phyloP scores from a whole-genome alignment of 2,329 filamentous ascomycete genomes.

The Neobulgaria alba region DNA sequence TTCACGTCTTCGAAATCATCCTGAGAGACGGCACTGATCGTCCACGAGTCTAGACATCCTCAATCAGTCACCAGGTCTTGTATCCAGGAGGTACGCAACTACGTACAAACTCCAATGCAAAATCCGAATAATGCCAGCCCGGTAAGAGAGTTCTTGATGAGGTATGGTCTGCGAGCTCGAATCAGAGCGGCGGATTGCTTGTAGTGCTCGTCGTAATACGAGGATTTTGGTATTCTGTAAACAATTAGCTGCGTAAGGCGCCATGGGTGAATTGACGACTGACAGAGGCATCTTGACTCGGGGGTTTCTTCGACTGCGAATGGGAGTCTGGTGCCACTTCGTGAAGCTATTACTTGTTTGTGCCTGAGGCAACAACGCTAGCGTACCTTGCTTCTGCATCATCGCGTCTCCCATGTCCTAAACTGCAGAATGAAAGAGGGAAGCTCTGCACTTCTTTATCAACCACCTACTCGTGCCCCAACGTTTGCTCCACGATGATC shows the following conservation, averaged over 20 bases:
- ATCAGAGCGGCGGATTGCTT: slow-evolving; percentile 83
- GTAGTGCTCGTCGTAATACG: slow-evolving; percentile 87
- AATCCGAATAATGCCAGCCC: slow-evolving; percentile 68
- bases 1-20: slow-evolving; percentile 96
- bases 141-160: slow-evolving; percentile 80
- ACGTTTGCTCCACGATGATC: slow-evolving; percentile 1
- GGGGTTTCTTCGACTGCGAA: not conserved
- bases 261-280: slow-evolving; percentile 2
- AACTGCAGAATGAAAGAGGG: too few relatives aligned
- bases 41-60: slow-evolving; percentile 49
- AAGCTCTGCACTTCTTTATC: not conserved
- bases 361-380: slow-evolving; percentile 1
- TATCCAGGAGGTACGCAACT: slow-evolving; percentile 42
- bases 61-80: not conserved
- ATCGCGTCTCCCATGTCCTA: not conserved
- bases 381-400: not conserved
- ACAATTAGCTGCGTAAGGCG: not conserved
- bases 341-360: not conserved
- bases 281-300: slow-evolving; percentile 25
- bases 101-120: slow-evolving; percentile 80
- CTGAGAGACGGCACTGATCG: slow-evolving; percentile 80
- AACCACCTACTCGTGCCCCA: not conserved
- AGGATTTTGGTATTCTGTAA: slow-evolving; percentile 53
- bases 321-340: not conserved
- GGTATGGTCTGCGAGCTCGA: slow-evolving; percentile 82